Percentiles rank a stretch among this genome's conserved stretches.
Conservation (phyloP, 352 stramenopile genomes). For the Phytopythium oedochilum region DNA sequence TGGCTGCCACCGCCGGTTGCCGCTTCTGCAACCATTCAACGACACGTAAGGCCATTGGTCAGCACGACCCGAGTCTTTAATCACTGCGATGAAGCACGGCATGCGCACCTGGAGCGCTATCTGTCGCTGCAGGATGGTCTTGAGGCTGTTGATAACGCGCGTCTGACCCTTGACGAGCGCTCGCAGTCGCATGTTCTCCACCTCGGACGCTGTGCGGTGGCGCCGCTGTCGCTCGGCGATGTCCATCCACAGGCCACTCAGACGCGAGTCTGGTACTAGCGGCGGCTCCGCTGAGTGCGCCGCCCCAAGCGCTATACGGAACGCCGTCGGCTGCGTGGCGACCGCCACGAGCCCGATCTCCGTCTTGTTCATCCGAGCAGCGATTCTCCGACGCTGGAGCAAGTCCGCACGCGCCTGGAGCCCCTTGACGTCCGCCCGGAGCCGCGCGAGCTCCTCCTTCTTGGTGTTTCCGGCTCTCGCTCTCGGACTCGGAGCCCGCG, state of each 20-base stretch:
- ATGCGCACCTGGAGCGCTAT: background rate
- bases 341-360: background rate
- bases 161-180: background rate
- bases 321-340: background rate
- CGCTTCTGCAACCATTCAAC: background rate
- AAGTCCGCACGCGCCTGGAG: background rate
- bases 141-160: background rate
- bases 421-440: background rate
- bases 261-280: background rate
- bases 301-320: background rate
- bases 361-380: too few relatives aligned
- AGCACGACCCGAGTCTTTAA: too few relatives aligned
- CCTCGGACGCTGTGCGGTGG: background rate
- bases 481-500: background rate
- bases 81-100: background rate
- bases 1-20: background rate
- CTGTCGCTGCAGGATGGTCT: background rate
- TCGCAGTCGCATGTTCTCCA: conserved; percentile 4
- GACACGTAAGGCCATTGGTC: too few relatives aligned
- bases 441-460: conserved; percentile 1
- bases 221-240: background rate
- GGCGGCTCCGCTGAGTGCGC: background rate
- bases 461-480: background rate
- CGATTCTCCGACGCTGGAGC: background rate
- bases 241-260: background rate